Conservation (phyloP, 2,329 filamentous ascomycete species). For the Fusarium xyrophilum region DNA sequence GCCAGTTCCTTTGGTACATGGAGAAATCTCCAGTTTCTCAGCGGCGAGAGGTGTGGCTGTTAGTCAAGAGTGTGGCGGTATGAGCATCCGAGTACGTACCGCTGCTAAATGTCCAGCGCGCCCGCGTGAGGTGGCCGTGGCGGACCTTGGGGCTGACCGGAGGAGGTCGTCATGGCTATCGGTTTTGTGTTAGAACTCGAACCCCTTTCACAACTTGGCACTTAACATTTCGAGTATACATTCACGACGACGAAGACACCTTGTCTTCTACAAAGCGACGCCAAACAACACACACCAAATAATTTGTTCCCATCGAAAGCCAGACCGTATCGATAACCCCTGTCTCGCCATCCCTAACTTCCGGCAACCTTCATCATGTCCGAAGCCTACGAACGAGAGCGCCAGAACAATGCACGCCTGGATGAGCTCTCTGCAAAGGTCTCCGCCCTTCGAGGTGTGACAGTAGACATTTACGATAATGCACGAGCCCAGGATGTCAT, state of each 20-base stretch:
- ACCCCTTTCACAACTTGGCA: conserved; percentile 29
- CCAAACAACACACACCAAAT: neutral
- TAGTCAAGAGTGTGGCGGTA: conserved; percentile 24
- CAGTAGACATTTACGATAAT: conserved; percentile 97
- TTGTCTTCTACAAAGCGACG: neutral
- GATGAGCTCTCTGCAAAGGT: conserved; percentile 92
- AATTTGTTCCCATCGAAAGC: neutral
- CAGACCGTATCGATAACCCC: neutral
- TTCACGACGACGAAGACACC: neutral
- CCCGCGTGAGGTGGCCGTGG: conserved; percentile 11
- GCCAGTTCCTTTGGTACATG: conserved; percentile 2
- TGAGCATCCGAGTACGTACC: conserved; percentile 17
- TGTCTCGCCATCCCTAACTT: conserved; percentile 1
- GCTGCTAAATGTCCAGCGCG: neutral
- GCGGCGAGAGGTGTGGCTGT: neutral
- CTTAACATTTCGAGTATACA: neutral
- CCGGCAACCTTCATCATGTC: conserved; percentile 60
- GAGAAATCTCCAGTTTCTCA: conserved; percentile 8
- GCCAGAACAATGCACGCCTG: conserved; percentile 94
- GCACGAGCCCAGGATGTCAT: conserved; percentile 87
- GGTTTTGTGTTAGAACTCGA: conserved; percentile 14
- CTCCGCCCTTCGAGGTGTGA: conserved; percentile 88
- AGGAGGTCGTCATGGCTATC: conserved; percentile 26
- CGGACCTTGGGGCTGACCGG: conserved; percentile 16
- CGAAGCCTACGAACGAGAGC: conserved; percentile 79